Conservation (phyloP, 108 stramenopile species). For the Nitzschia sp. region DNA sequence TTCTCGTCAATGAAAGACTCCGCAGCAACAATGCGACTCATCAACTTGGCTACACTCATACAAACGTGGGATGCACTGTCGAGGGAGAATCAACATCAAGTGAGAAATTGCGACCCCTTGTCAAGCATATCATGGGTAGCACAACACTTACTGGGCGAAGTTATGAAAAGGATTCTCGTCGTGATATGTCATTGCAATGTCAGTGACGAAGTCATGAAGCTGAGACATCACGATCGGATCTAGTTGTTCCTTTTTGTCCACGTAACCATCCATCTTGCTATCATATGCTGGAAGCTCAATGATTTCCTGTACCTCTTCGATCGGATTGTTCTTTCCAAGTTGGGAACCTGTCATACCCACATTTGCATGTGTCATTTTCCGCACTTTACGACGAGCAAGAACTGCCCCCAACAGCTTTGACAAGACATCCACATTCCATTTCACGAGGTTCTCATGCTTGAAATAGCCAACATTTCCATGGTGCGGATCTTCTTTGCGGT, state of each 20-base stretch:
- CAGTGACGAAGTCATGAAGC: constrained; percentile 11
- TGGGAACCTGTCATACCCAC: too few species aligned
- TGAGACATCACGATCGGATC: neutral
- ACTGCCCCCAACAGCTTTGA: too few species aligned
- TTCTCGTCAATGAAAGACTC: neutral
- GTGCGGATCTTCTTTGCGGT: too few species aligned
- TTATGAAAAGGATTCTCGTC: constrained; percentile 8
- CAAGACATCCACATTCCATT: too few species aligned
- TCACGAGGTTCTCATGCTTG: too few species aligned
- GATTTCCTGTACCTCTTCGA: constrained; percentile 12
- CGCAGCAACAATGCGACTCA: constrained; percentile 9
- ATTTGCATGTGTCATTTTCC: too few species aligned
- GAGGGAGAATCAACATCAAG: too few species aligned
- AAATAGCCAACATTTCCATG: too few species aligned
- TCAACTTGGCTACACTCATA: constrained; percentile 13
- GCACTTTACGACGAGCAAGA: too few species aligned
- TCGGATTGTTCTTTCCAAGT: neutral
- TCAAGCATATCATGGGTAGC: too few species aligned
- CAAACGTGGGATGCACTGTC: constrained; percentile 3
- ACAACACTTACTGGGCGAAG: neutral
- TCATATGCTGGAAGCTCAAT: constrained; percentile 9
- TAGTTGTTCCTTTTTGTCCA: neutral
- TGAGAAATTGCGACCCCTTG: too few species aligned
- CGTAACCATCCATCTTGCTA: neutral
- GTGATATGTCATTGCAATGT: constrained; percentile 1